Evolutionary conservation across 495 filamentous ascomycete species (phyloP).

Genomic region (Bacidia gigantensis): DNA sequence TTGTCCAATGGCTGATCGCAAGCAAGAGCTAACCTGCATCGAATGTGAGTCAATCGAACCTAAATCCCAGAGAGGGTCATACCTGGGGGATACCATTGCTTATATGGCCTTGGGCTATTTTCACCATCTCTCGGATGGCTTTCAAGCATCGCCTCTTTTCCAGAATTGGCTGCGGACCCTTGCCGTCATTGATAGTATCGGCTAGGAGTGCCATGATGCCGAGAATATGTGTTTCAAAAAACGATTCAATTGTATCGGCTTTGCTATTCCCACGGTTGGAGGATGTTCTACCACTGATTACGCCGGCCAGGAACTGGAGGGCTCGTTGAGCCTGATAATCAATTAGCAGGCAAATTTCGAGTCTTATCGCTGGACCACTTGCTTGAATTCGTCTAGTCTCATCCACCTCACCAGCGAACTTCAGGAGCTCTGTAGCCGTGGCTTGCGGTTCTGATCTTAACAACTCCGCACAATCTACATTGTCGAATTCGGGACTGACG

Average conservation of each 20-base stretch:
- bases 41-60: constrained; percentile 4
- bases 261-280: constrained; percentile 36
- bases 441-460: constrained; percentile 61
- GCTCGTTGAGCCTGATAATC: constrained; percentile 40
- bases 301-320: constrained; percentile 50
- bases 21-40: constrained; percentile 64
- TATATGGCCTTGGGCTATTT: constrained; percentile 50
- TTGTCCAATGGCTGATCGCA: constrained; percentile 67
- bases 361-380: neutral
- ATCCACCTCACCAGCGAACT: constrained; percentile 57
- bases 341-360: constrained; percentile 15
- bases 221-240: constrained; percentile 72
- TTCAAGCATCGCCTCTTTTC: constrained; percentile 64
- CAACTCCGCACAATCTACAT: constrained; percentile 50
- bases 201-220: constrained; percentile 78
- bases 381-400: constrained; percentile 16
- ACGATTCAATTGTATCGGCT: constrained; percentile 49
- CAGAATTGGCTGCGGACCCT: constrained; percentile 38
- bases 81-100: constrained; percentile 78
- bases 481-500: constrained; percentile 53
- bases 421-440: constrained; percentile 72
- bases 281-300: constrained; percentile 40
- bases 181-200: constrained; percentile 62
- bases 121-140: constrained; percentile 81
- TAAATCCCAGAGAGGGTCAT: constrained; percentile 17